Evolutionary conservation across 2,329 filamentous ascomycete genomes (phyloP), one percentile per base, ranked within the genome.

Genomic region (Diaporthe citriasiana): DNA sequence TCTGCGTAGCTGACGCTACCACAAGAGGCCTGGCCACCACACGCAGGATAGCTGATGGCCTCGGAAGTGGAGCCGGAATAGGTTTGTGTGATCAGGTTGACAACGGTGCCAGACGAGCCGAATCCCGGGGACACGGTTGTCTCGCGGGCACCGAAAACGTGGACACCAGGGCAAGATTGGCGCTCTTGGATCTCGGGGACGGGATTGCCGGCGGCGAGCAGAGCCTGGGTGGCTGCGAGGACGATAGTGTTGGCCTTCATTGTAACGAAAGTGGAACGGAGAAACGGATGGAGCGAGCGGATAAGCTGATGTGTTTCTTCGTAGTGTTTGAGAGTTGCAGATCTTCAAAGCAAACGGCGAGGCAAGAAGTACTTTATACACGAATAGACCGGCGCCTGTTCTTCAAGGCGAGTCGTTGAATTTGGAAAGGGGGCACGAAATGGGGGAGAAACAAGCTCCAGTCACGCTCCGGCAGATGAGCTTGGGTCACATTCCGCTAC

Each of bases 1-100:
- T 84, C 85, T 13, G 86, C 88, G 77, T 92, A 92, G 79, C 84
- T 86, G 30, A 87, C 81, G 33, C 87, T 84, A 63, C 90, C 90
- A 76, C 89, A 91, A 1, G 83, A 83, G 7, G 85, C 79, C 78
- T 90, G 87, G 53, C 90, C 90, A 71, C 90, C 90, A 72, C 88
- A 91, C 1, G 90, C 90, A 59, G 90, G 87, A 77, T 89, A 89
- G 72, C 40, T 76, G 77, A 89, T 89, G 4, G 86, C 84, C 74
- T 86, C 84, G 12, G 86, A 79, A 8, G 85, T 85, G 22, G 85
- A 81, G 10, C 87, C 87, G 0, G 87, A 78, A 77, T 87, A 85
- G 17, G 85, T 83, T 30, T 77, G 77, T 9, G 84, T 79, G 55
- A 89, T 82, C 25, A 83, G 75, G 78, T 88, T 84, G 69, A 89